Base-by-base conservation (phyloP, 1,139 yeast species). In the Diutina neorugosa region DNA sequence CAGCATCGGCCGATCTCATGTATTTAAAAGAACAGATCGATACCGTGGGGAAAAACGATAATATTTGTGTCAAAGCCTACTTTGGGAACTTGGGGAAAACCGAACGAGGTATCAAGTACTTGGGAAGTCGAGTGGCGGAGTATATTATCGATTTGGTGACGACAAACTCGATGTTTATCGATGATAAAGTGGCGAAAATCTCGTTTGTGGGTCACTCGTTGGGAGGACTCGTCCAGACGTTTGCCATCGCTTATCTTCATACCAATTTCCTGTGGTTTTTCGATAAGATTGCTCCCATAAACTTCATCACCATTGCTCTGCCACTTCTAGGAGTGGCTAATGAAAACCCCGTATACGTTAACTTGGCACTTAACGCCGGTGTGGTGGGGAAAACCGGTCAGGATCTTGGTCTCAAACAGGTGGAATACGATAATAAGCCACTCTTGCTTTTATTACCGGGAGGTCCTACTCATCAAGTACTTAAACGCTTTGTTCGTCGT, bases 371-470 rank as follows among this genome's bases (percentile, higher is more conserved):
- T 19, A 86, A 85, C 65, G 84, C 90, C 46, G 98, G 99, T 0
- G 76, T 91, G 52, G 93, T 89, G 2, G 99, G 98, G 0, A 84
- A 82, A 61, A 86, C 98, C 0, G 99, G 99, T 0, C 93, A 87
- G 61, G 99, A 93, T 63, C 68, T 93, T 57, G 94, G 96, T 0
- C 72, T 94, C 52, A 68, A 71, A 54, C 68, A 61, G 53, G 55
- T 69, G 7, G 78, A 73, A 54, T 63, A 64, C 52, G 63, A 63
- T 44, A 59, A 68, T 1, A 77, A 74, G 56, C 98, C 98, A 0
- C 66, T 93, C 52, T 71, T 93, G 23, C 76, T 84, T 52, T 65
- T 86, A 18, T 68, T 93, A 34, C 96, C 98, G 0, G 78, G 89
- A 0, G 94, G 95, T 0, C 89, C 94, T 0, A 82, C 95, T 0